These are phyloP conservation scores for Typha latifolia DNA, from an alignment of 176 grass and related monocot genomes.

Conservation along the genomic window DNA sequence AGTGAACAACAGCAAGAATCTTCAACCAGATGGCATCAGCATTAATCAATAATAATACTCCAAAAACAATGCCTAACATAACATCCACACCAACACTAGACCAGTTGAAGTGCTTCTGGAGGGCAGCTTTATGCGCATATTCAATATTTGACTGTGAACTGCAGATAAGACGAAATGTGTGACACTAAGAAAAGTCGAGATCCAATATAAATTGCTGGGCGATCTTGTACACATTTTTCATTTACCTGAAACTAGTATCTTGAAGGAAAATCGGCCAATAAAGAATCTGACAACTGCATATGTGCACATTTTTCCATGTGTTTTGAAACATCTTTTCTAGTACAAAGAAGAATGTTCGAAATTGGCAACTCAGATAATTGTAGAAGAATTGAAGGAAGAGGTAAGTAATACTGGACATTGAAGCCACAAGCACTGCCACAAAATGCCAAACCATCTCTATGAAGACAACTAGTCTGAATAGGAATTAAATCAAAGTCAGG, in stretches of 20 bases:
- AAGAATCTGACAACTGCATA: slow-evolving; percentile 73
- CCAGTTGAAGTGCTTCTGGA: slow-evolving; percentile 57
- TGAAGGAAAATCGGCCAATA: slow-evolving; percentile 91
- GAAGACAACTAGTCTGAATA: slow-evolving; percentile 35
- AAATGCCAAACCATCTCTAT: slow-evolving; percentile 38
- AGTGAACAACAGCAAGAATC: slow-evolving; percentile 31
- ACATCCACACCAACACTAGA: slow-evolving; percentile 65
- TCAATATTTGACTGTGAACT: slow-evolving; percentile 52
- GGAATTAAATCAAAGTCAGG: slow-evolving; percentile 22
- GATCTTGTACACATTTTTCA: not conserved
- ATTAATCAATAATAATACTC: slow-evolving; percentile 42
- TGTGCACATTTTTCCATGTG: slow-evolving; percentile 62
- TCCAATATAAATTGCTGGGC: not conserved
- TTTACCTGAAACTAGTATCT: slow-evolving; percentile 53
- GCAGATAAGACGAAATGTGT: slow-evolving; percentile 14
- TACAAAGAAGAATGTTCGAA: slow-evolving; percentile 28
- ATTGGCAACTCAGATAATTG: slow-evolving; percentile 38
- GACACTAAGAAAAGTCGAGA: not conserved
- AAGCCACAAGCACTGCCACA: slow-evolving; percentile 47
- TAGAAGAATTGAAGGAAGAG: slow-evolving; percentile 53
- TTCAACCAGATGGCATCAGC: slow-evolving; percentile 48
- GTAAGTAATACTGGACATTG: slow-evolving; percentile 53
- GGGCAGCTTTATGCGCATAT: slow-evolving; percentile 57
- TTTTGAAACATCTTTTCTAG: slow-evolving; percentile 54
- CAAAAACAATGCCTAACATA: slow-evolving; percentile 60